These are phyloP conservation scores for Marchantia polymorpha DNA, from an alignment of 225 moss, liverwort and hornwort species.

Conservation along the genomic window DNA sequence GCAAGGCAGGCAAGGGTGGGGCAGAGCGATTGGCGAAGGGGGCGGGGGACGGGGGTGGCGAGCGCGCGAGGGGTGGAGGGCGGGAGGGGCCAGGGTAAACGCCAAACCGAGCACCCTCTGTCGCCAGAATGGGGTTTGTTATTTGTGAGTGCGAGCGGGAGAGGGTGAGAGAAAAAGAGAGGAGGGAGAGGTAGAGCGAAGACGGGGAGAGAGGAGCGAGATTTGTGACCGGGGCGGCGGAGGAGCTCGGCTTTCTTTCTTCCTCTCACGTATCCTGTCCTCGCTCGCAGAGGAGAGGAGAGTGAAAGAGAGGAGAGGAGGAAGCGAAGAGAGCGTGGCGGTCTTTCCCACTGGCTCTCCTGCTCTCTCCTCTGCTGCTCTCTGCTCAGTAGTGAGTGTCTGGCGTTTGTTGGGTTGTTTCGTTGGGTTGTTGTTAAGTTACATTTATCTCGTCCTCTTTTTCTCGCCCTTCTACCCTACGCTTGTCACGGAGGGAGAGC, in stretches of 20 bases:
- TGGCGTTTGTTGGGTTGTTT: not conserved
- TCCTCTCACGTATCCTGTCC: conserved; percentile 2
- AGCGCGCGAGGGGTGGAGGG: not conserved
- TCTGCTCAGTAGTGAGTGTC: not conserved
- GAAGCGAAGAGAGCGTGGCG: conserved; percentile 2
- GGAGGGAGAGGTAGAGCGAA: not conserved
- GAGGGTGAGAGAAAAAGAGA: not conserved
- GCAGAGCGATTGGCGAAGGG: not conserved
- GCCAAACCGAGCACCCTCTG: not conserved
- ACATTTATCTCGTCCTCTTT: conserved; percentile 19
- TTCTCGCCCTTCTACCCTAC: conserved; percentile 2
- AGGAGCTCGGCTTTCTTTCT: conserved; percentile 4
- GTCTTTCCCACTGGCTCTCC: not conserved
- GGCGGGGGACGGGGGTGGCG: not conserved
- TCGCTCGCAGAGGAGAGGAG: not conserved
- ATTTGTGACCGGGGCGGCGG: conserved; percentile 8
- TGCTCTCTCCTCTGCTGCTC: not conserved
- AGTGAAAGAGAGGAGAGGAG: not conserved
- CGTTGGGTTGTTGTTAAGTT: not conserved
- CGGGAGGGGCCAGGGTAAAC: not conserved
- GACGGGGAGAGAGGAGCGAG: not conserved
- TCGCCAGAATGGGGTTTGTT: not conserved
- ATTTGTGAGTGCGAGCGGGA: not conserved
- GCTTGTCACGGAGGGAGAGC: conserved; percentile 9
- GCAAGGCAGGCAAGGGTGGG: not conserved